These are phyloP conservation scores for Mycena pura DNA, from an alignment of 768 basidiomycete genomes.

Conservation along the genomic window DNA sequence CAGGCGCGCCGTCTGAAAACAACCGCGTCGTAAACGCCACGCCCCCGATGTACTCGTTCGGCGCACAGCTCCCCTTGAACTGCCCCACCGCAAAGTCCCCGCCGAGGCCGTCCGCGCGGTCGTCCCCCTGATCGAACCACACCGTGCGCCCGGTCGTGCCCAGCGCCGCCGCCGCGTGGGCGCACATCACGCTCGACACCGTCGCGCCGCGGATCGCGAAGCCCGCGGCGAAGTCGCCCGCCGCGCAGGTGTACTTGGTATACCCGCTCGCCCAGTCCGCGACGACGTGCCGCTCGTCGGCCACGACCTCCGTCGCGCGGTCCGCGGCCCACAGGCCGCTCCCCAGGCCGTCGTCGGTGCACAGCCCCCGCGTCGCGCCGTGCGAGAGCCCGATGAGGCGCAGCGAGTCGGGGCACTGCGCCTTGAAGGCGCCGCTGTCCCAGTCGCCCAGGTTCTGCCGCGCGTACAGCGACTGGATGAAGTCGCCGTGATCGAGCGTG, in stretches of 20 bases:
- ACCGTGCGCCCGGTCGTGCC: conserved; percentile 23
- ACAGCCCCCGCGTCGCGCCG: conserved; percentile 18
- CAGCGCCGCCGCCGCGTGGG: conserved; percentile 1
- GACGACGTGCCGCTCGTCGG: conserved; percentile 15
- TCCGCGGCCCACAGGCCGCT: background rate
- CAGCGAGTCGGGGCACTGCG: conserved; percentile 21
- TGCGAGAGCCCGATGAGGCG: conserved; percentile 24
- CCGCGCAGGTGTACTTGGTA: conserved; percentile 22
- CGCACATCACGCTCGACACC: conserved; percentile 20
- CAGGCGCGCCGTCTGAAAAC: conserved; percentile 10
- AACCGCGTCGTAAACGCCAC: conserved; percentile 23
- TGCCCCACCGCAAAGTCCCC: conserved; percentile 19
- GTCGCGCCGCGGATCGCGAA: conserved; percentile 23
- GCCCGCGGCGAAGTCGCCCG: conserved; percentile 14
- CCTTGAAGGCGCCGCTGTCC: conserved; percentile 24
- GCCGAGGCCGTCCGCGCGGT: conserved; percentile 10
- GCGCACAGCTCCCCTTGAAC: conserved; percentile 17
- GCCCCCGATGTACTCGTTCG: conserved; percentile 19
- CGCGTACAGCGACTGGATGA: conserved; percentile 13
- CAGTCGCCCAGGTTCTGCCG: conserved; percentile 20
- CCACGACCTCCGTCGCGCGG: conserved; percentile 16
- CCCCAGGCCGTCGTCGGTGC: conserved; percentile 18
- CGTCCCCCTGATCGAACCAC: conserved; percentile 26
- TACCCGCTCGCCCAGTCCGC: conserved; percentile 25
- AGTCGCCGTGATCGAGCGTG: conserved; percentile 21